Evolutionary conservation across 1,139 yeast genomes (phyloP).

Genomic region (Casaregolazyma suthepensis): DNA sequence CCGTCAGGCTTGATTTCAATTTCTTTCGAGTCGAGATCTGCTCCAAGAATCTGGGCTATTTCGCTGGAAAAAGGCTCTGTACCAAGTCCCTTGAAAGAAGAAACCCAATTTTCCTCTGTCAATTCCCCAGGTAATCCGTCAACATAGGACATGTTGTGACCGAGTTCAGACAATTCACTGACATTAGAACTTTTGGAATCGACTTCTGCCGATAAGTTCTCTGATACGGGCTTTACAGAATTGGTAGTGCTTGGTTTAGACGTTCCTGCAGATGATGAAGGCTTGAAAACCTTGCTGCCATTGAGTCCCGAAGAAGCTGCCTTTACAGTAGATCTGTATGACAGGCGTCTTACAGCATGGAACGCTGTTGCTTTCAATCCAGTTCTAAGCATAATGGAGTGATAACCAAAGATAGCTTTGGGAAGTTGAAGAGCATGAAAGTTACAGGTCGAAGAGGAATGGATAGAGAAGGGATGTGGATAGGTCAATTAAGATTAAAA

Average conservation of each 20-base stretch:
- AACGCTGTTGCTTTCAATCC: neutral
- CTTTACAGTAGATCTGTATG: slow-evolving; percentile 4
- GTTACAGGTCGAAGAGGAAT: neutral
- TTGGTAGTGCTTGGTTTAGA: neutral
- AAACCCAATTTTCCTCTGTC: slow-evolving; percentile 25
- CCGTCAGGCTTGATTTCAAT: slow-evolving; percentile 97
- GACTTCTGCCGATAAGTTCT: neutral
- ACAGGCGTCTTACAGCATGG: neutral
- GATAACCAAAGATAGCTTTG: neutral
- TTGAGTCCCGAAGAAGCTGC: slow-evolving; percentile 1
- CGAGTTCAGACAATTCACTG: neutral
- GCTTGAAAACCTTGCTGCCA: neutral
- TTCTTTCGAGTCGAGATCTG: slow-evolving; percentile 59
- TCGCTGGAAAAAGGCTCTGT: slow-evolving; percentile 61
- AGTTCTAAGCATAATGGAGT: neutral
- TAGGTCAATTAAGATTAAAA: neutral
- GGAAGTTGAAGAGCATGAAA: neutral
- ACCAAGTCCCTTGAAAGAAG: slow-evolving; percentile 57
- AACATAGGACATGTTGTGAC: neutral
- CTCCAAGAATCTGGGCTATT: slow-evolving; percentile 52
- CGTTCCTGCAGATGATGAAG: neutral
- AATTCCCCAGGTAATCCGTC: slow-evolving; percentile 5
- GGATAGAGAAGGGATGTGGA: neutral
- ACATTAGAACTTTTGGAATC: neutral
- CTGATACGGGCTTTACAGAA: neutral